Evolutionary conservation across 2,329 filamentous ascomycete genomes (phyloP).

Genomic region (Magnaporthales sp.): DNA sequence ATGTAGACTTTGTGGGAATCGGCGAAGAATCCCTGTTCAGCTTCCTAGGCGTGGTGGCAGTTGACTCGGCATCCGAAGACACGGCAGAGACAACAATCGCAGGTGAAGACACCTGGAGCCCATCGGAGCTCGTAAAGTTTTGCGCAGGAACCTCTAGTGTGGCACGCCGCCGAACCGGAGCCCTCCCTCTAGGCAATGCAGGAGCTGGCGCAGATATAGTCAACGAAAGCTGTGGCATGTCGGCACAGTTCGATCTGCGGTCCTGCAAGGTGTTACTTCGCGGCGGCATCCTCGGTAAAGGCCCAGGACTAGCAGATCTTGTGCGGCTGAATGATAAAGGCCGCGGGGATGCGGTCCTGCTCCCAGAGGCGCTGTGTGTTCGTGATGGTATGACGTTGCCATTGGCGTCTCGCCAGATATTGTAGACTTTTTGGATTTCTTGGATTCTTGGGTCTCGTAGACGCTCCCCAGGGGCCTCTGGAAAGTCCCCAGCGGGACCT

Average conservation of each 20-base stretch:
- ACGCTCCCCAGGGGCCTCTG: slow-evolving; percentile 21
- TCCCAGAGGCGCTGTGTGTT: not conserved
- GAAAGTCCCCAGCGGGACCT: slow-evolving; percentile 39
- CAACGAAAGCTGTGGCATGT: not conserved
- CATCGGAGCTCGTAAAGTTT: not conserved
- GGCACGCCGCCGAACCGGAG: not conserved
- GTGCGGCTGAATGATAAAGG: not conserved
- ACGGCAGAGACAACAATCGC: not conserved
- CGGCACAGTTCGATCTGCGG: not conserved
- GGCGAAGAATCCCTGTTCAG: not conserved
- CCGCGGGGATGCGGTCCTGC: not conserved
- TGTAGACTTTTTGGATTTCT: not conserved
- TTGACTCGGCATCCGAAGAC: not conserved
- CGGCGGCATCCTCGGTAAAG: not conserved
- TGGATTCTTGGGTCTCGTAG: not conserved
- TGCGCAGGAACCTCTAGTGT: not conserved
- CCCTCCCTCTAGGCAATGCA: not conserved
- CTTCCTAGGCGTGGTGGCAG: not conserved
- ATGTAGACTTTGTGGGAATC: not conserved
- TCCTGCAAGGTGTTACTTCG: not conserved
- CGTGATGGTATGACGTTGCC: not conserved
- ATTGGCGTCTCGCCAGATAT: not conserved
- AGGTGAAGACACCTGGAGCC: not conserved
- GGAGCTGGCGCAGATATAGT: not conserved
- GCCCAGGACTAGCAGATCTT: not conserved